Conservation (phyloP, 345 rosid species). For the Pugionium cornutum region DNA sequence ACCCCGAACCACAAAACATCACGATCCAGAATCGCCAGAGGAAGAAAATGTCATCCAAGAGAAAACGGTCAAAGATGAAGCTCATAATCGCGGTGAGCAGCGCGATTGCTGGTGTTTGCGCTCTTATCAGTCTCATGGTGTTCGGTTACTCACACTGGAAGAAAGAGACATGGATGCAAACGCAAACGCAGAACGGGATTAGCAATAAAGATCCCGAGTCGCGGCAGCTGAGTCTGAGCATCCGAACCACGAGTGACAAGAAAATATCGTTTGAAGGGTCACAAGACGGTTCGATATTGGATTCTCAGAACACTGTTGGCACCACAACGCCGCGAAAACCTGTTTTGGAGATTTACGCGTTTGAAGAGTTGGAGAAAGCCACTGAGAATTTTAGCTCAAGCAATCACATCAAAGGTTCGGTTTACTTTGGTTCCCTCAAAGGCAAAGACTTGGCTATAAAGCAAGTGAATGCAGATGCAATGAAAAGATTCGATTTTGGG, state of each 20-base stretch:
- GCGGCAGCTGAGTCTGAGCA: constrained; percentile 72
- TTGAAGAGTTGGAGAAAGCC: constrained; percentile 71
- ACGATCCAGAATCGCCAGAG: constrained; percentile 33
- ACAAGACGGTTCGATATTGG: constrained; percentile 47
- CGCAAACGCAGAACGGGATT: constrained; percentile 42
- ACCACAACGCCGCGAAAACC: constrained; percentile 48
- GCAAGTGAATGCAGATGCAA: constrained; percentile 39
- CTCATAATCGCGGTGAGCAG: constrained; percentile 59
- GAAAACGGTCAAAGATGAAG: constrained; percentile 50
- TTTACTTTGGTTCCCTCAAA: constrained; percentile 72
- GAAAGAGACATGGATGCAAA: constrained; percentile 48
- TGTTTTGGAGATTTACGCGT: constrained; percentile 53
- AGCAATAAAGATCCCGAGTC: constrained; percentile 52
- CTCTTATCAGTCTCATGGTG: constrained; percentile 41
- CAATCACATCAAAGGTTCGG: constrained; percentile 73
- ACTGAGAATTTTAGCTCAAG: constrained; percentile 75
- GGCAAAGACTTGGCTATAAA: constrained; percentile 81
- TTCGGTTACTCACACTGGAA: constrained; percentile 45
- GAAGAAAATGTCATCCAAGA: constrained; percentile 33
- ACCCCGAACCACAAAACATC: constrained; percentile 38
- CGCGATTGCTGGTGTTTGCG: constrained; percentile 53
- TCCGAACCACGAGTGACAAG: constrained; percentile 80
- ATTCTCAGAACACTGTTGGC: constrained; percentile 45
- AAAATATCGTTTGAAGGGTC: constrained; percentile 84
- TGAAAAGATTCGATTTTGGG: constrained; percentile 53